Conservation (phyloP, 345 rosid species). For the Geranium brycei region DNA sequence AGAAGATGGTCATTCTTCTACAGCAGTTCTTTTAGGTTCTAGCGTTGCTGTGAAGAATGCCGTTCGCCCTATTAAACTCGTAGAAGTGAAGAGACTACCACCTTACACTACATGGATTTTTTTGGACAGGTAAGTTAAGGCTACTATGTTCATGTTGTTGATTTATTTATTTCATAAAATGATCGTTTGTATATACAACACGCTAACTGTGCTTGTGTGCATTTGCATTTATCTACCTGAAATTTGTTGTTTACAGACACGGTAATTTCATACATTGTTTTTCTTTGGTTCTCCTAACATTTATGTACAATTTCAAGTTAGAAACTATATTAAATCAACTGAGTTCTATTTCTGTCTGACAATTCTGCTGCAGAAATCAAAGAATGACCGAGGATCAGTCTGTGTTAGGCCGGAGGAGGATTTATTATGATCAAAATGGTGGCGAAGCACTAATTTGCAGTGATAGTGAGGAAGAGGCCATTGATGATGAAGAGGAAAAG, state of each 20-base stretch:
- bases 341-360: background rate
- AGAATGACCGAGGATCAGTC: conserved; percentile 99
- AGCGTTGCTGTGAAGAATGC: conserved; percentile 64
- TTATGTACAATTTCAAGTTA: background rate
- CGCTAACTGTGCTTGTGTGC: background rate
- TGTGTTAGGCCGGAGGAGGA: conserved; percentile 92
- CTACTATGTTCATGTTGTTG: conserved; percentile 5
- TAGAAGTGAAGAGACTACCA: conserved; percentile 66
- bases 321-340: background rate
- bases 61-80: conserved; percentile 61
- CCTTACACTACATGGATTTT: conserved; percentile 96
- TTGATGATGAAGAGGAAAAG: conserved; percentile 80
- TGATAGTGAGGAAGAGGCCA: conserved; percentile 90
- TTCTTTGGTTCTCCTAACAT: background rate
- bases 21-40: conserved; percentile 60
- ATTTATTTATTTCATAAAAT: background rate
- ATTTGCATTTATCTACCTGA: background rate
- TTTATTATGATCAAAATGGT: conserved; percentile 89
- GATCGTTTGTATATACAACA: background rate
- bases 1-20: conserved; percentile 46
- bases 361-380: conserved; percentile 55
- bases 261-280: background rate
- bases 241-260: background rate
- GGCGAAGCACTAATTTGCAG: conserved; percentile 99
- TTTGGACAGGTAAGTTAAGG: conserved; percentile 60